These are phyloP conservation scores for Phytophthora foliorum DNA, from an alignment of 352 stramenopile genomes.

Conservation along the genomic window DNA sequence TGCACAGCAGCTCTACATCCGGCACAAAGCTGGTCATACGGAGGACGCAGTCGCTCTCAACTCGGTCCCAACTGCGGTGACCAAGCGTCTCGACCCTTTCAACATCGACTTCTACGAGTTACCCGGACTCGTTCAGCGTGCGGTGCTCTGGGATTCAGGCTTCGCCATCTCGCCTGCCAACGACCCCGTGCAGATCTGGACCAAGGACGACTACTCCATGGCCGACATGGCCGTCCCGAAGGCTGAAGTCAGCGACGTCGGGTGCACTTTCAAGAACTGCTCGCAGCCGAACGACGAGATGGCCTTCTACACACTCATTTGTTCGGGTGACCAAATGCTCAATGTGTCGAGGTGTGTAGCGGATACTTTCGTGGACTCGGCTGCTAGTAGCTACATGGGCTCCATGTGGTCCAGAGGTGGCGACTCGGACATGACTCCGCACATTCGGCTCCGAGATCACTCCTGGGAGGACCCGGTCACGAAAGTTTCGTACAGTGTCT, in stretches of 20 bases:
- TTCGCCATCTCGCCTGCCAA: slow-evolving; percentile 32
- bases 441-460: slow-evolving; percentile 34
- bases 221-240: slow-evolving; percentile 32
- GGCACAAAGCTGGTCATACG: slow-evolving; percentile 25
- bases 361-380: slow-evolving; percentile 31
- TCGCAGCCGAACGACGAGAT: slow-evolving; percentile 26
- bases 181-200: slow-evolving; percentile 34
- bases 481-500: slow-evolving; percentile 29
- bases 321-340: slow-evolving; percentile 49
- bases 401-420: slow-evolving; percentile 42
- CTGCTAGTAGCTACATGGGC: slow-evolving; percentile 19
- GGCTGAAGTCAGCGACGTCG: slow-evolving; percentile 15
- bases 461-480: slow-evolving; percentile 30
- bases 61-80: slow-evolving; percentile 13
- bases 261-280: slow-evolving; percentile 38
- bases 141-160: slow-evolving; percentile 48
- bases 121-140: slow-evolving; percentile 41
- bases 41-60: slow-evolving; percentile 16
- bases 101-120: slow-evolving; percentile 25
- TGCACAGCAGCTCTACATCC: slow-evolving; percentile 47
- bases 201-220: slow-evolving; percentile 30
- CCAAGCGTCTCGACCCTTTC: slow-evolving; percentile 13
- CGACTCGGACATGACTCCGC: slow-evolving; percentile 20
- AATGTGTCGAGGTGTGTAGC: slow-evolving; percentile 42
- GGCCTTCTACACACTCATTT: slow-evolving; percentile 37